These are phyloP conservation scores for Penicillium cinerascens DNA, from an alignment of 495 filamentous ascomycete species.

Conservation along the genomic window DNA sequence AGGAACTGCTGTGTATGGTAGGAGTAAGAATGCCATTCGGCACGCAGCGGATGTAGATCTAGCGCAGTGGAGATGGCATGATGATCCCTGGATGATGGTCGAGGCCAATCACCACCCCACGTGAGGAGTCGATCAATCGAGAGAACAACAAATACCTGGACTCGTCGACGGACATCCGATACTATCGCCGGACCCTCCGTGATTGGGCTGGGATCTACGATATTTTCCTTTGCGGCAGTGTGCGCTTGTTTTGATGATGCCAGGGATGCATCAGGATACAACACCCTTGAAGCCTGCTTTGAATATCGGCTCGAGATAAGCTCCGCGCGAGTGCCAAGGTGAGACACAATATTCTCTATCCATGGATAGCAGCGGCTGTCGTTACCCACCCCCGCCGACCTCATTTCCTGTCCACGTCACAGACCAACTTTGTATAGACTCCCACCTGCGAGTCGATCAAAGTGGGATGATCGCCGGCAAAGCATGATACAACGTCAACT, in stretches of 20 bases:
- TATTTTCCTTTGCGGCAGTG: no score
- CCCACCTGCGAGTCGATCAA: not conserved
- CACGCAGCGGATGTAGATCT: slow-evolving; percentile 7
- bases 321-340: not conserved
- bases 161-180: no score
- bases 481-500: not conserved
- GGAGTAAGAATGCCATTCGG: slow-evolving; percentile 1
- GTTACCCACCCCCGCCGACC: no score
- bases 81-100: not conserved
- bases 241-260: not conserved
- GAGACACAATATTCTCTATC: no score
- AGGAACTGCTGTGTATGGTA: not conserved
- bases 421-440: not conserved
- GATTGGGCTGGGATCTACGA: no score
- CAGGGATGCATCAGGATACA: not conserved
- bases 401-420: no score
- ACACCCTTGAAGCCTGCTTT: not conserved
- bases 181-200: no score
- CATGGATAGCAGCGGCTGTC: no score
- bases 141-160: no score
- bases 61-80: not conserved
- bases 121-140: no score
- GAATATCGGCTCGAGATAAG: not conserved
- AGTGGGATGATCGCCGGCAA: not conserved
- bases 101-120: not conserved